Conservation (phyloP, 2,329 filamentous ascomycete species). For the Coniochaeta sp. region DNA sequence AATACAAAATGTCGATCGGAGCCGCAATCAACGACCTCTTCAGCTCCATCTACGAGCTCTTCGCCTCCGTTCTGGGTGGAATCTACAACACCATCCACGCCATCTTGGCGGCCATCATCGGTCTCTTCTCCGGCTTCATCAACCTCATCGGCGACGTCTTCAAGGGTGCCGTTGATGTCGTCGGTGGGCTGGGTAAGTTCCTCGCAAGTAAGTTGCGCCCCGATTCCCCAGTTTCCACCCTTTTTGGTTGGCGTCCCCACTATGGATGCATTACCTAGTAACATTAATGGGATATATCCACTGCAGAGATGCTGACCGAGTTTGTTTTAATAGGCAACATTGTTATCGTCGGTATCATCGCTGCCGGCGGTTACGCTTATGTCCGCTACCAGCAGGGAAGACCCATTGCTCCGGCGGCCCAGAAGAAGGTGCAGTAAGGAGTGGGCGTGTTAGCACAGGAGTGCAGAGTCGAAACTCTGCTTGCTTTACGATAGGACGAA, state of each 20-base stretch:
- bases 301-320: no score
- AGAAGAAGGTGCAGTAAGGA: slow-evolving; percentile 14
- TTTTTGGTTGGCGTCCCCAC: background rate
- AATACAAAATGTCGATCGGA: slow-evolving; percentile 16
- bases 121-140: slow-evolving; percentile 14
- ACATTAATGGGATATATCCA: no score
- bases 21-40: slow-evolving; percentile 16
- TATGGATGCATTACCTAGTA: no score
- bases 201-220: slow-evolving; percentile 11
- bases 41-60: slow-evolving; percentile 16
- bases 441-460: background rate
- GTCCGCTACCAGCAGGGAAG: slow-evolving; percentile 12
- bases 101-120: slow-evolving; percentile 12
- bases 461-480: background rate
- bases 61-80: slow-evolving; percentile 13
- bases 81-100: slow-evolving; percentile 15
- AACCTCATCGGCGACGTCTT: slow-evolving; percentile 14
- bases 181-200: slow-evolving; percentile 17
- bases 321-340: slow-evolving; percentile 11
- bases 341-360: slow-evolving; percentile 21
- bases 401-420: slow-evolving; percentile 3
- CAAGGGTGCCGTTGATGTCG: slow-evolving; percentile 14
- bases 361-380: slow-evolving; percentile 16
- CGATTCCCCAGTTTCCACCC: background rate
- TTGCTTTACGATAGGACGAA: background rate